Base-by-base conservation (phyloP, 768 basidiomycete genomes). In the Cyathus striatus region DNA sequence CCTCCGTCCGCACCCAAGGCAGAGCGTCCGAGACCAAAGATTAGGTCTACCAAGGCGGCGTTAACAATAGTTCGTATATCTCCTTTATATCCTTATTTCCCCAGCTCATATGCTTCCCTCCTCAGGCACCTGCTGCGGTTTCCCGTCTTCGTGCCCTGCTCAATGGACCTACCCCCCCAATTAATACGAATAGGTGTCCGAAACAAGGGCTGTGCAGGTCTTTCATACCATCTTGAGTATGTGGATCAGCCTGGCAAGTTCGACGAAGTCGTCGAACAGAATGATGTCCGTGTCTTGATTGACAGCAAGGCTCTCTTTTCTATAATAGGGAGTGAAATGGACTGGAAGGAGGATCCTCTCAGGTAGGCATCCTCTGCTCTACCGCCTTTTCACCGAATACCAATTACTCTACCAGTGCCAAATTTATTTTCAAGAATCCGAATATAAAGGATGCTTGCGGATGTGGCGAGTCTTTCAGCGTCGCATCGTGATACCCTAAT, bases 251-350 rank as follows among this genome's bases (percentile, higher is more conserved):
- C 90, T 1, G 89, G 78, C 4, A 86, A 83, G 62, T 97, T 98
- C 54, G 96, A 99, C 66, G 96, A 98, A 59, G 78, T 97, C 14
- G 93, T 98, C 17, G 83, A 91, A 60, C 96, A 98, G 65, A 93
- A 97, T 50, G 95, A 88, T 2, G 90, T 96, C 20, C 78, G 73
- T 50, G 95, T 99, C 35, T 70, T 98, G 48, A 92, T 98, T 60
- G 96, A 99, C 68, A 86, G 84, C 59, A 97, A 94, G 63, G 96
- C 96, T 20, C 66, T 99, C 49, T 98, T 99, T 61, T 92, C 89
- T 45, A 96, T 99, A 52, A 96, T 99, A 47, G 96, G 96, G 39
- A 95, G 91, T 62, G 89, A 90, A 73, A 99, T 99, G 96, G 92
- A 95, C 59, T 99, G 96, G 96, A 76, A 81, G 46, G 96, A 98